A percentile compares a stretch with the other conserved stretches of the same genome.
Evolutionary conservation across 257 asterid species (phyloP).

Genomic region (Forsythia viridissima): DNA sequence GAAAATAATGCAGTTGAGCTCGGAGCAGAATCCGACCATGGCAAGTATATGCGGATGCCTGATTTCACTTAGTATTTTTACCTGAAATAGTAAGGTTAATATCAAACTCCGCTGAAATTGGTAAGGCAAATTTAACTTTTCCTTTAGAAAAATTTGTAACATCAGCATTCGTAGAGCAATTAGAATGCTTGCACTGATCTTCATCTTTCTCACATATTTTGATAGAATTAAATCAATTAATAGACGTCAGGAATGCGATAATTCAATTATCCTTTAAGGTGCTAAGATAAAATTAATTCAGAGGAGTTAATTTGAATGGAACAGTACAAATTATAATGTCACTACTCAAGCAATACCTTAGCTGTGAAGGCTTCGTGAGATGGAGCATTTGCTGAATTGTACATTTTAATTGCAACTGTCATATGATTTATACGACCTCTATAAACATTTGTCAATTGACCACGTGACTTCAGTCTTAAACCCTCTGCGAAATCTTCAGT

Average conservation of each 20-base stretch:
- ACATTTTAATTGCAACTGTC: slow-evolving; percentile 53
- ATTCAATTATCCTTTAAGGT: too few species aligned
- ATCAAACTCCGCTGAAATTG: background rate
- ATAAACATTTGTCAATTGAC: slow-evolving; percentile 45
- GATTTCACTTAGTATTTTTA: slow-evolving; percentile 43
- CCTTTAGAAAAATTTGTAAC: background rate
- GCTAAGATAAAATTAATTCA: background rate
- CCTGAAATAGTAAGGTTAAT: slow-evolving; percentile 40
- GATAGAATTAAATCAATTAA: too few species aligned
- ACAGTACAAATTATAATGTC: background rate
- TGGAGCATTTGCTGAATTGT: slow-evolving; percentile 21
- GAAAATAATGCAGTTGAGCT: slow-evolving; percentile 53
- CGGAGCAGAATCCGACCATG: slow-evolving; percentile 63
- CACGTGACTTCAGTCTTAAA: slow-evolving; percentile 50
- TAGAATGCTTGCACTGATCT: background rate
- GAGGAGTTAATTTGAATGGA: background rate
- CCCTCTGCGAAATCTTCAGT: slow-evolving; percentile 52
- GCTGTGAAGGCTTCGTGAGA: slow-evolving; percentile 37
- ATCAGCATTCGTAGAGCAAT: too few species aligned
- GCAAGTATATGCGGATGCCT: slow-evolving; percentile 61
- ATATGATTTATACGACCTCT: slow-evolving; percentile 48
- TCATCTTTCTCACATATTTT: background rate
- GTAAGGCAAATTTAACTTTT: background rate
- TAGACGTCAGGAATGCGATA: background rate
- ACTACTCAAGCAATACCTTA: slow-evolving; percentile 36